Base-by-base conservation (phyloP, 805 yeast species). In the Kodamaea jinghongensis region DNA sequence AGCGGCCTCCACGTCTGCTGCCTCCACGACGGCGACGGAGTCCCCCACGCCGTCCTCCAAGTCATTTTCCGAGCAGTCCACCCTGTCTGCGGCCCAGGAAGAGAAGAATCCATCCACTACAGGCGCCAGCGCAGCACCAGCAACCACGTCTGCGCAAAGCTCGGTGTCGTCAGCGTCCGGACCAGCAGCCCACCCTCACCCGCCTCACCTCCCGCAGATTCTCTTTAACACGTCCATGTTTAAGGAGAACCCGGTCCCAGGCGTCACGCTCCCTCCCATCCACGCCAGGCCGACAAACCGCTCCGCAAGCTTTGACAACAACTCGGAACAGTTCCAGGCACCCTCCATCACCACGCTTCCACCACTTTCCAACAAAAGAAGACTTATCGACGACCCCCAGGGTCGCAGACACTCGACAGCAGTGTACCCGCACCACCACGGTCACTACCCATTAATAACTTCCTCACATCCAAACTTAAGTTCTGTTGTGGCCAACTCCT, bases 151-250 rank as follows among this genome's bases (percentile, higher is more conserved):
- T n/a, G n/a, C n/a, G n/a, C n/a, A n/a, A n/a, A n/a, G n/a, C n/a
- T 15, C 29, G 13, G 14, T 29, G 9, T 4, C 36, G 3, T 10
- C 34, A 6, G 15, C 30, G 10, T 12, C 30, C 6, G 30, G 30
- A 27, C 8, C 36, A 31, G 27, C 33, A 23, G 42, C 31, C 29
- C 42, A 17, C 33, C 55, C 56, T 17, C 51, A 46, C 28, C 46
- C 48, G 10, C 50, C 42, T 10, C 50, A 47, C 34, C 52, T 56
- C 37, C 65, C 69, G 5, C 58, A 55, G 37, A 63, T 69, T 20
- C 56, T 71, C 9, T 69, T 69, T 54, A 69, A 69, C 38, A 67
- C 73, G 2, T 58, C 68, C 4, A 68, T 69, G 61, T 69, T 69
- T 45, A 56, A 56, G 37, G 43, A 47, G n/a, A 20, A 8, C 8